Percentiles rank a stretch among this genome's conserved stretches.
Conservation (phyloP, 129 eudicot species). For the Mikania micrantha region DNA sequence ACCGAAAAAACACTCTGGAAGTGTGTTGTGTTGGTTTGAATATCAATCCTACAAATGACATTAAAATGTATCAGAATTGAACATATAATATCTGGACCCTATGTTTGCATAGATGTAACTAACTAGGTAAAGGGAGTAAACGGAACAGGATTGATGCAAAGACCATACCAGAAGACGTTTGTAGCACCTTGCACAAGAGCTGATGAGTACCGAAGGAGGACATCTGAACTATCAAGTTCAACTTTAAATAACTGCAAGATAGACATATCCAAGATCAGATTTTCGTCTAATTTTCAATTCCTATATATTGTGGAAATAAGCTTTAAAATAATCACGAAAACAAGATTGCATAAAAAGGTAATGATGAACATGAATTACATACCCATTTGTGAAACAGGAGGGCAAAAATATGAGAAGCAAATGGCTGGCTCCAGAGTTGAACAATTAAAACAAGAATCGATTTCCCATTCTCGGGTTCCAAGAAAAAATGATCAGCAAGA, state of each 20-base stretch:
- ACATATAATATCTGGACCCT: background rate
- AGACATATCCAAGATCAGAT: background rate
- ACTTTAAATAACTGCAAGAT: conserved; percentile 76
- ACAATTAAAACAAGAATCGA: conserved; percentile 79
- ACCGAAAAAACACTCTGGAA: conserved; percentile 82
- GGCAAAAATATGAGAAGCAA: conserved; percentile 77
- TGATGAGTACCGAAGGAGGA: conserved; percentile 86
- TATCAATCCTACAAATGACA: conserved; percentile 64
- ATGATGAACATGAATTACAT: background rate
- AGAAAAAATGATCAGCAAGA: conserved; percentile 82
- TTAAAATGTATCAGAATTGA: background rate
- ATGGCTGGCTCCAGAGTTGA: conserved; percentile 90
- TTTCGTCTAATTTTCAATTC: background rate
- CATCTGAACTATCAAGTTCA: conserved; percentile 70
- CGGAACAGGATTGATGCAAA: background rate
- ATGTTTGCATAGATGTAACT: background rate
- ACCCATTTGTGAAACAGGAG: conserved; percentile 57
- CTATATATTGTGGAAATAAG: background rate
- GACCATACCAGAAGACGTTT: conserved; percentile 85
- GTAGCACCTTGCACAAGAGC: conserved; percentile 97
- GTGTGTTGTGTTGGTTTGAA: conserved; percentile 83
- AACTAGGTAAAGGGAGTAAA: background rate
- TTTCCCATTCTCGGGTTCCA: conserved; percentile 60
- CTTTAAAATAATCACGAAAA: background rate
- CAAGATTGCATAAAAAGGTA: background rate